Percentiles rank a stretch among this genome's conserved stretches.
Conservation (phyloP, 169 alveolate genomes). For the Plasmodium cynomolgi region DNA sequence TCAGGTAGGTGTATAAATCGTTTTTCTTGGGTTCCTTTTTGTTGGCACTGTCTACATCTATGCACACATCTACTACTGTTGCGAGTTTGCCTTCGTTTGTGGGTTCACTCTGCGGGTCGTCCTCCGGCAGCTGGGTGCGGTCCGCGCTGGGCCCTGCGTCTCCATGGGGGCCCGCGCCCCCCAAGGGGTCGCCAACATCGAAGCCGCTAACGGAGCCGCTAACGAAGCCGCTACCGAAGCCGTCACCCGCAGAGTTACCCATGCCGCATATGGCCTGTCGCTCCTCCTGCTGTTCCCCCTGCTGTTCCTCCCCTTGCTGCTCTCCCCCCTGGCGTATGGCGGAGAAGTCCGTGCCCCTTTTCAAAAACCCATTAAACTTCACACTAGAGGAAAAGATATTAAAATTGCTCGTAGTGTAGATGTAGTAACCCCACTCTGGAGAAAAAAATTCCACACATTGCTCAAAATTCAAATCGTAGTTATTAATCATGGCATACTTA, state of each 20-base stretch:
- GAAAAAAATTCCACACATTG: constrained; percentile 19
- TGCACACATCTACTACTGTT: background rate
- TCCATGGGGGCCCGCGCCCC: too few relatives aligned
- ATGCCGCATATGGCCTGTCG: background rate
- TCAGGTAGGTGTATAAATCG: constrained; percentile 1
- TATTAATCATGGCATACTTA: constrained; percentile 40
- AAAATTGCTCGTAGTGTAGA: constrained; percentile 57
- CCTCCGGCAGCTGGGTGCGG: background rate
- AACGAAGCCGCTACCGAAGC: too few relatives aligned
- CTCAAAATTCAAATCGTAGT: constrained; percentile 23
- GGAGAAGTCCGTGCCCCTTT: constrained; percentile 21
- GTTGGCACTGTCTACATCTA: background rate
- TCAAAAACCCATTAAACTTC: constrained; percentile 62
- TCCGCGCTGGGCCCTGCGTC: too few relatives aligned
- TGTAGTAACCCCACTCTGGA: constrained; percentile 75
- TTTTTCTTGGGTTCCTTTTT: background rate
- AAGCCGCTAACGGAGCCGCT: too few relatives aligned
- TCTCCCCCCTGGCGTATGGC: background rate
- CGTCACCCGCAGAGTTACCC: background rate
- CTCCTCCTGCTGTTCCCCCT: too few relatives aligned
- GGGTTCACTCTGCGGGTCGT: background rate
- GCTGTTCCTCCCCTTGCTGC: background rate
- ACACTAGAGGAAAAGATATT: constrained; percentile 44
- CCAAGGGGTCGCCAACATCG: background rate
- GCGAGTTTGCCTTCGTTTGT: background rate